Evolutionary conservation across 768 basidiomycete species (phyloP), one percentile per base, ranked within the genome.

Genomic region (Pleurotus salmoneostramineus): DNA sequence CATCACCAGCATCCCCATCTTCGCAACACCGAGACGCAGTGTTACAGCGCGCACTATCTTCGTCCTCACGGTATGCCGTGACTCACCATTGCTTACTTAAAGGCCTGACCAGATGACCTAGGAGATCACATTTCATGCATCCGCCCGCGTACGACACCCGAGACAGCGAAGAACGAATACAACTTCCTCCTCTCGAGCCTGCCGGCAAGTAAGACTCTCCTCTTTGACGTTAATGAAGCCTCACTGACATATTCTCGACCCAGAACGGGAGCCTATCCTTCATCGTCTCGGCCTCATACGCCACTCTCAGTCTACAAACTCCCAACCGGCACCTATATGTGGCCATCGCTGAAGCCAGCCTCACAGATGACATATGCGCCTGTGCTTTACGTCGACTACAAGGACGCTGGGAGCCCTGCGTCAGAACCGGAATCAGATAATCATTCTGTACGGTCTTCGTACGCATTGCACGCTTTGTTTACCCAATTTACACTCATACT

Each of bases 261-360:
- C 55, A 27, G 40, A 44, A 37, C 42, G 36, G 12, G 44, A 35
- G 10, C 36, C 12, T 48, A 32, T 45, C 47, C 46, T 34, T 21
- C 43, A 8, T n/a, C 56, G 15, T 47, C 56, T n/a, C 44, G 47
- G 34, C 40, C 61, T n/a, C 15, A 52, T 43, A 60, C 58, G 11
- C 69, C 71, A 49, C 67, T 78, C 55, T 74, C 74, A 21, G 71
- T 77, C 51, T 77, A 77, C 66, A 72, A 74, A 63, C 71, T 74
- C 47, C 70, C 75, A 48, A 77, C 72, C 56, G 74, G 79, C 59
- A 74, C 77, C 47, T 82, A 72, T 65, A 69, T 72, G 64, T 82
- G 79, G 79, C 77, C 77, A n/a, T 70, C 65, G 57, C 72, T 81
- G 59, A 69, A 72, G 62, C 69, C 76, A 60, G 74, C 76, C 27